phyloP scores from a whole-genome alignment of 2,329 filamentous ascomycete genomes.

The Fusarium albosuccineum region DNA sequence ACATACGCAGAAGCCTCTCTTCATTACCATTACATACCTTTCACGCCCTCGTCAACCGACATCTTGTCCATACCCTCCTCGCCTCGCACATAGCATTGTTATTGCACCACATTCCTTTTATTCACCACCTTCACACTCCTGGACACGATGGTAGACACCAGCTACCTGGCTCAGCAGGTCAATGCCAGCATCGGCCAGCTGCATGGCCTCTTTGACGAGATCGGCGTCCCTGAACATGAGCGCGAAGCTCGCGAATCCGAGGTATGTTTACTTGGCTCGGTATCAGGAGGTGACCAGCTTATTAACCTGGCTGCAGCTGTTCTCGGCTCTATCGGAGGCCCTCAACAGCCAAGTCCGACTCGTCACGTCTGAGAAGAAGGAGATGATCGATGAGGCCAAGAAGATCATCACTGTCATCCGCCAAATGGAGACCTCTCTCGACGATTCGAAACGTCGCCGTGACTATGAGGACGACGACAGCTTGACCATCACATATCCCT shows the following conservation, averaged over 20 bases:
- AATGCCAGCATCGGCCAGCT: constrained; percentile 93
- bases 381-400: constrained; percentile 90
- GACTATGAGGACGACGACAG: constrained; percentile 76
- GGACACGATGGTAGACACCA: constrained; percentile 79
- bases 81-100: constrained; percentile 31
- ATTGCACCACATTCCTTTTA: constrained; percentile 30
- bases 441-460: constrained; percentile 76
- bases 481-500: constrained; percentile 83
- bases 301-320: constrained; percentile 71
- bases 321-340: constrained; percentile 90
- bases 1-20: constrained; percentile 21
- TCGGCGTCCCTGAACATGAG: constrained; percentile 94
- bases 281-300: not conserved
- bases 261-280: constrained; percentile 64
- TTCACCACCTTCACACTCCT: constrained; percentile 18
- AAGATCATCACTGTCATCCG: constrained; percentile 86
- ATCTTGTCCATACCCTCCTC: not conserved
- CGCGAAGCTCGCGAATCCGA: constrained; percentile 90
- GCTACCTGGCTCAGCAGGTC: constrained; percentile 94
- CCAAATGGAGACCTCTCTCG: constrained; percentile 93
- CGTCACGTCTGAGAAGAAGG: constrained; percentile 89
- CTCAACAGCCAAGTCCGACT: constrained; percentile 89
- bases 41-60: constrained; percentile 19
- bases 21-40: constrained; percentile 20
- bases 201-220: constrained; percentile 96